Conservation (phyloP, 2,329 filamentous ascomycete species). For the Teratosphaeria pseudoeucalypti region DNA sequence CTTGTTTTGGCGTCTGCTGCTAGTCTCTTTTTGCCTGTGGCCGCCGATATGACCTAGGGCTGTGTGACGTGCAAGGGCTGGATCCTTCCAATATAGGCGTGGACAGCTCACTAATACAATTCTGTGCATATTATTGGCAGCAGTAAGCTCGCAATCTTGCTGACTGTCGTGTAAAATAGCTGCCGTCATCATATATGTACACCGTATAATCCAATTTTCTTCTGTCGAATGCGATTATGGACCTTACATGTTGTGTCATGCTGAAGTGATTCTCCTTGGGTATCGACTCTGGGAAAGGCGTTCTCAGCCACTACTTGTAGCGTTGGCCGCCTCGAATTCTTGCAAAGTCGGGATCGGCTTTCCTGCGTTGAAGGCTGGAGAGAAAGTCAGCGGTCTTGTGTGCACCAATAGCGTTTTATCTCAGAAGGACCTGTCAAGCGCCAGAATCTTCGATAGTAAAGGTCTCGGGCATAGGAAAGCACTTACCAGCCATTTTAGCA, state of each 20-base stretch:
- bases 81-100: too few relatives aligned
- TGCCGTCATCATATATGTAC: too few relatives aligned
- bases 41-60: too few relatives aligned
- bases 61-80: too few relatives aligned
- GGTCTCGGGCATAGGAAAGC: not conserved
- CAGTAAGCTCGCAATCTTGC: too few relatives aligned
- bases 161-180: too few relatives aligned
- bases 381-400: not conserved
- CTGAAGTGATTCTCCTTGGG: not conserved
- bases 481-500: not conserved
- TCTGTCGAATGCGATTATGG: not conserved
- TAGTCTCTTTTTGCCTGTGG: too few relatives aligned
- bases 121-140: too few relatives aligned
- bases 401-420: not conserved
- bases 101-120: too few relatives aligned
- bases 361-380: not conserved
- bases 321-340: constrained; percentile 7
- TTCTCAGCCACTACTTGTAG: not conserved
- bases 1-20: too few relatives aligned
- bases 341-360: not conserved
- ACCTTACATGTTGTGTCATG: not conserved
- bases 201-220: not conserved
- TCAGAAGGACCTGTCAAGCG: not conserved
- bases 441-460: not conserved
- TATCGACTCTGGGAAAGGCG: not conserved